Conservation (phyloP, 179 eudicot genomes). For the Nepenthes alata region DNA sequence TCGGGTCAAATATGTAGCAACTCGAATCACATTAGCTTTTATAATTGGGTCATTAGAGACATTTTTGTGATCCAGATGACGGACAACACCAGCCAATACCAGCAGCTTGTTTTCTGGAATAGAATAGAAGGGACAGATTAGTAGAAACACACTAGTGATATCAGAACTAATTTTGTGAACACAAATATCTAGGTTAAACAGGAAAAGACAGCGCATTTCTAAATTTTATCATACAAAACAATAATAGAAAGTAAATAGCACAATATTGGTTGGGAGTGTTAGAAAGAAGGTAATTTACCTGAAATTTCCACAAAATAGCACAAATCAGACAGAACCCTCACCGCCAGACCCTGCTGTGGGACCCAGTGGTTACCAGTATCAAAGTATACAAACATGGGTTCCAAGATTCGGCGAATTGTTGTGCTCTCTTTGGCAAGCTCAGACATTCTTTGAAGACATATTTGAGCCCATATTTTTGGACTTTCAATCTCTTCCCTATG, state of each 20-base stretch:
- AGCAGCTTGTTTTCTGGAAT: conserved; percentile 59
- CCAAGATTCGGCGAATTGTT: conserved; percentile 71
- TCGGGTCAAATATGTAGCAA: conserved; percentile 62
- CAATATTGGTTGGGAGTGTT: not conserved
- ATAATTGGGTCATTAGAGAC: conserved; percentile 62
- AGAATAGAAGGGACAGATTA: not conserved
- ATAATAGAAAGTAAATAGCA: no score
- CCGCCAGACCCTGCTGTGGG: conserved; percentile 62
- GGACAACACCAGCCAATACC: conserved; percentile 57
- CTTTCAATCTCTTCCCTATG: conserved; percentile 71
- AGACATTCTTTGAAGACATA: conserved; percentile 82
- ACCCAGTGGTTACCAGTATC: conserved; percentile 59
- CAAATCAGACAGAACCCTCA: conserved; percentile 69
- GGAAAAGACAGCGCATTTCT: no score
- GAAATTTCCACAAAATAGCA: conserved; percentile 51
- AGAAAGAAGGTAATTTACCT: conserved; percentile 28
- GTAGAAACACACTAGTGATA: no score
- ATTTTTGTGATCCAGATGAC: conserved; percentile 94
- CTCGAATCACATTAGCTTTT: conserved; percentile 64
- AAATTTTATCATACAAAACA: no score
- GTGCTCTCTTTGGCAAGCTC: conserved; percentile 83
- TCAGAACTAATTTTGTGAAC: no score
- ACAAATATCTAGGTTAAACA: no score
- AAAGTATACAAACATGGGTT: conserved; percentile 77
- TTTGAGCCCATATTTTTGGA: conserved; percentile 88